phyloP scores from a whole-genome alignment of 352 stramenopile genomes.

The Globisporangium barbulae region DNA sequence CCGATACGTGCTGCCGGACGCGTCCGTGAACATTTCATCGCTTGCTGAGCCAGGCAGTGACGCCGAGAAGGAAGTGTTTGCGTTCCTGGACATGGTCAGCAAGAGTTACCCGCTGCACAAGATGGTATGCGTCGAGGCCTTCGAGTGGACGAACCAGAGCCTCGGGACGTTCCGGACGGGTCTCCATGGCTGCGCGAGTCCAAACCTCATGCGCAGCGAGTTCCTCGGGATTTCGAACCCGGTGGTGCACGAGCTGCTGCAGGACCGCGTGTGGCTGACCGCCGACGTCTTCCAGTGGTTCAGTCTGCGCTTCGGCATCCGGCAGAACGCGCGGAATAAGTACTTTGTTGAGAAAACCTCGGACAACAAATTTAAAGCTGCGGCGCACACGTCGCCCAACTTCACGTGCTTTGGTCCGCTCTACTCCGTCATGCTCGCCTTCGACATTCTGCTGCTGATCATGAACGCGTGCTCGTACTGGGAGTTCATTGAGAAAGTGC shows the following conservation, averaged over 20 bases:
- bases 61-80: constrained; percentile 21
- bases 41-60: constrained; percentile 9
- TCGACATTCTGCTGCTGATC: constrained; percentile 23
- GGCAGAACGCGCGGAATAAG: constrained; percentile 22
- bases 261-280: constrained; percentile 21
- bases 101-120: constrained; percentile 20
- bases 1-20: constrained; percentile 16
- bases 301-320: constrained; percentile 20
- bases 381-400: constrained; percentile 18
- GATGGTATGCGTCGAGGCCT: constrained; percentile 24
- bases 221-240: constrained; percentile 23
- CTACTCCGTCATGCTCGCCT: constrained; percentile 26
- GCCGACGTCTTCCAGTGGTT: constrained; percentile 23
- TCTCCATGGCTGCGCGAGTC: constrained; percentile 24
- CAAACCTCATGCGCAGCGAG: constrained; percentile 19
- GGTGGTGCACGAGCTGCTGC: constrained; percentile 13
- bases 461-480: constrained; percentile 20
- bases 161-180: constrained; percentile 12
- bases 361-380: not conserved
- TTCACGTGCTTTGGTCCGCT: constrained; percentile 24
- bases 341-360: constrained; percentile 10
- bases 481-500: constrained; percentile 16
- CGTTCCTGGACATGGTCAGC: constrained; percentile 24
- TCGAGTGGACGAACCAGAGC: constrained; percentile 17
- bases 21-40: constrained; percentile 4